These are phyloP conservation scores for Hyphodiscus hymeniophilus DNA, from an alignment of 495 filamentous ascomycete genomes.

Conservation along the genomic window DNA sequence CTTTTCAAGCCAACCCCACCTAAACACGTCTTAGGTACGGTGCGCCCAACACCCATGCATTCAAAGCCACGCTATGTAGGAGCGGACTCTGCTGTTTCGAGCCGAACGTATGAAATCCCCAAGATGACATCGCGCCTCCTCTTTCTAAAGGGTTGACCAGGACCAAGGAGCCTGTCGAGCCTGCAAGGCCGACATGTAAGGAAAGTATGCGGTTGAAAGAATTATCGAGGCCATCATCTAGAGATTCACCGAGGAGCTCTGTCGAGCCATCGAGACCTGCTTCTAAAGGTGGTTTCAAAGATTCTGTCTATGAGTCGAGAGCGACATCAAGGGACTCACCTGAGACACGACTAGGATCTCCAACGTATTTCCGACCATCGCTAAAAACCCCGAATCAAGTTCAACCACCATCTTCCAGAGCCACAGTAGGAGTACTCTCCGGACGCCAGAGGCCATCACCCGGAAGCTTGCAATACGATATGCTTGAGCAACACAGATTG, in stretches of 20 bases:
- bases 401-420: neutral
- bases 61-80: neutral
- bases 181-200: neutral
- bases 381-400: neutral
- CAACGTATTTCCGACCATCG: neutral
- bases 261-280: conserved; percentile 2
- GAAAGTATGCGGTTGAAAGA: neutral
- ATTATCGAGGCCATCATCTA: conserved; percentile 8
- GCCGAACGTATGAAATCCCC: too few species aligned
- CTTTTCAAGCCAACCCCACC: conserved; percentile 14
- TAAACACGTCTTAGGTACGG: conserved; percentile 7
- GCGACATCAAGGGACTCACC: neutral
- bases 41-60: neutral
- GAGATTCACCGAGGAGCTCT: neutral
- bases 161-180: neutral
- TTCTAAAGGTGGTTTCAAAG: conserved; percentile 7
- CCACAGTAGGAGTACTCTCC: neutral
- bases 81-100: too few species aligned
- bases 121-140: neutral
- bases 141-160: neutral
- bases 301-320: neutral
- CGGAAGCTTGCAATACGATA: neutral
- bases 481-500: too few species aligned
- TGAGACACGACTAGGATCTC: too few species aligned
- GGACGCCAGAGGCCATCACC: neutral